Evolutionary conservation across 805 yeast genomes (phyloP).

Genomic region (Crinitomyces ghanaensis): DNA sequence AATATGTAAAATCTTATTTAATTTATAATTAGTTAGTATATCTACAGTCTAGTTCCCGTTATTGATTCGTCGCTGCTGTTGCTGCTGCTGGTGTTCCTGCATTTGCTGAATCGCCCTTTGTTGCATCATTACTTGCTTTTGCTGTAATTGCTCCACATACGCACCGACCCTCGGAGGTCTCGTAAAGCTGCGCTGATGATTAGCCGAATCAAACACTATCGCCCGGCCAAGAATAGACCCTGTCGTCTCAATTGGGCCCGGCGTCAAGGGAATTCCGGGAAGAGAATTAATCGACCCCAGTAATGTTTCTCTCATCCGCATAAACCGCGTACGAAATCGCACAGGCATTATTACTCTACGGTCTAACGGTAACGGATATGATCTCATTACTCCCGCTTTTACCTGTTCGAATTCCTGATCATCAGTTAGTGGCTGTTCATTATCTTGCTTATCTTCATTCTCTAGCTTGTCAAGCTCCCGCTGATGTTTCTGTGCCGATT

Average conservation of each 20-base stretch:
- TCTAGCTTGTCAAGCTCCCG: constrained; percentile 25
- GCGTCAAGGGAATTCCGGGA: constrained; percentile 40
- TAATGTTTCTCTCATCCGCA: constrained; percentile 81
- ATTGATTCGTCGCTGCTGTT: no score
- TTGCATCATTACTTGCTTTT: constrained; percentile 6
- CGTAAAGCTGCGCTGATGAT: constrained; percentile 17
- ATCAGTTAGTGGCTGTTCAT: constrained; percentile 49
- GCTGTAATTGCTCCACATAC: constrained; percentile 10
- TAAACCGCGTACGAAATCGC: constrained; percentile 52
- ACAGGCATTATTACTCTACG: constrained; percentile 56
- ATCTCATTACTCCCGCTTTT: constrained; percentile 67
- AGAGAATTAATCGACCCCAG: constrained; percentile 61
- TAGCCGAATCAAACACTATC: constrained; percentile 21
- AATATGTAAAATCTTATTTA: no score
- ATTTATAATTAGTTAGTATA: no score
- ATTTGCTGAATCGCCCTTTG: constrained; percentile 7
- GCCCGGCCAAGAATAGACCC: constrained; percentile 26
- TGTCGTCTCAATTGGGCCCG: constrained; percentile 27
- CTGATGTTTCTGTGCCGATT: constrained; percentile 38
- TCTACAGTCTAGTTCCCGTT: no score
- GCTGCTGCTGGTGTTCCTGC: constrained; percentile 11
- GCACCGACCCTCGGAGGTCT: constrained; percentile 22
- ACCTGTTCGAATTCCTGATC: constrained; percentile 89
- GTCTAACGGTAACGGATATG: constrained; percentile 72
- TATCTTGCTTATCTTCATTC: constrained; percentile 20